phyloP scores from a whole-genome alignment of 768 basidiomycete genomes.

The Gelatoporia subvermispora region DNA sequence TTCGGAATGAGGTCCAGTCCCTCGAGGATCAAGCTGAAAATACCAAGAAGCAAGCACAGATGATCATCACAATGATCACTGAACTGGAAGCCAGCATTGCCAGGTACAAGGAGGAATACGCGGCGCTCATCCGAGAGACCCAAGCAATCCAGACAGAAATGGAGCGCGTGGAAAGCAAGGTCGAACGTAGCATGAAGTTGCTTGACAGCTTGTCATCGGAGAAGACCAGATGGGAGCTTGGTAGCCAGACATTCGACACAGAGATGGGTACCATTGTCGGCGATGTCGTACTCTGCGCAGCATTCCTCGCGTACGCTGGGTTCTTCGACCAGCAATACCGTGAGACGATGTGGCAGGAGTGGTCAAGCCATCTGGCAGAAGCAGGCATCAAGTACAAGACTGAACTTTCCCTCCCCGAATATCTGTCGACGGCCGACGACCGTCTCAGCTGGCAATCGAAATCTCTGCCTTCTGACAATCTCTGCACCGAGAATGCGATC shows the following conservation, averaged over 20 bases:
- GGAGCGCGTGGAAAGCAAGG: slow-evolving; percentile 96
- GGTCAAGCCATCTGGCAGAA: slow-evolving; percentile 84
- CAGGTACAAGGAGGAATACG: slow-evolving; percentile 96
- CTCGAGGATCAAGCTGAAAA: slow-evolving; percentile 89
- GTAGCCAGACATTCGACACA: slow-evolving; percentile 91
- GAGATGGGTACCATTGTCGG: slow-evolving; percentile 99
- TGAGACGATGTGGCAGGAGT: slow-evolving; percentile 95
- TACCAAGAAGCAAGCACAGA: slow-evolving; percentile 90
- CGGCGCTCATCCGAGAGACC: slow-evolving; percentile 91
- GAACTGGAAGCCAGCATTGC: slow-evolving; percentile 92
- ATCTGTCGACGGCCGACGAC: slow-evolving; percentile 95
- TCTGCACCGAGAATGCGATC: slow-evolving; percentile 98
- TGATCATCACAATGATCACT: slow-evolving; percentile 87
- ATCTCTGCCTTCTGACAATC: slow-evolving; percentile 89
- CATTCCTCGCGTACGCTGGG: slow-evolving; percentile 94
- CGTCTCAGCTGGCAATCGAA: slow-evolving; percentile 94
- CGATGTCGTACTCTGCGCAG: slow-evolving; percentile 91
- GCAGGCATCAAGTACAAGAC: slow-evolving; percentile 89
- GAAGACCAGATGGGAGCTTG: slow-evolving; percentile 87
- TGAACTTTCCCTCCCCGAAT: slow-evolving; percentile 91
- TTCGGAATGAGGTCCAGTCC: slow-evolving; percentile 92
- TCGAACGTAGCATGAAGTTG: slow-evolving; percentile 94
- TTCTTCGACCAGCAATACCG: slow-evolving; percentile 99
- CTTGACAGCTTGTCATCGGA: slow-evolving; percentile 94
- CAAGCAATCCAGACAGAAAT: slow-evolving; percentile 97